Conservation (phyloP, 2,329 filamentous ascomycete species). For the Aspergillus tanneri region DNA sequence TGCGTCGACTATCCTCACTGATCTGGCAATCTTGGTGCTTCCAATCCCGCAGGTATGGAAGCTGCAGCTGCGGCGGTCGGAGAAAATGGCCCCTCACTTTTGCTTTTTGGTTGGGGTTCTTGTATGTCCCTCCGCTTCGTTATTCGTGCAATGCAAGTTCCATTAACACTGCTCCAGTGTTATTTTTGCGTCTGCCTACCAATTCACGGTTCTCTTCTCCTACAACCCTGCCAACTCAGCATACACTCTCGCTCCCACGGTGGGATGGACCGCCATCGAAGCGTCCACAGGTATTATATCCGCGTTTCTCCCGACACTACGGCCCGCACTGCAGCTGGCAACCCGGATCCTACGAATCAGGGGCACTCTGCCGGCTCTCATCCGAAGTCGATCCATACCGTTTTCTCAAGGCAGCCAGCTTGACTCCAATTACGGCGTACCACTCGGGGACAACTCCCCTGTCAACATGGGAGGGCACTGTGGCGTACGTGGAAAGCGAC, state of each 20-base stretch:
- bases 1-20: slow-evolving; percentile 25
- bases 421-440: background rate
- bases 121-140: slow-evolving; percentile 15
- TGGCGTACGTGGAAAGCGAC: slow-evolving; percentile 9
- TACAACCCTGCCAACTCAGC: slow-evolving; percentile 24
- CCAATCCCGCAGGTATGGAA: slow-evolving; percentile 31
- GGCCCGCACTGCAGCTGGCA: slow-evolving; percentile 24
- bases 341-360: slow-evolving; percentile 21
- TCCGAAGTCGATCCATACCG: slow-evolving; percentile 12
- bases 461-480: background rate
- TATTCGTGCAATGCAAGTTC: background rate
- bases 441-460: slow-evolving; percentile 1
- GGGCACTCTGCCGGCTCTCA: slow-evolving; percentile 11
- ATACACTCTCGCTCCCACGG: slow-evolving; percentile 30
- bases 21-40: slow-evolving; percentile 26
- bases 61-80: slow-evolving; percentile 22
- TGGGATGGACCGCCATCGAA: slow-evolving; percentile 32
- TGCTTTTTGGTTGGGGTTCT: slow-evolving; percentile 26
- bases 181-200: slow-evolving; percentile 29
- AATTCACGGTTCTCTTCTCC: slow-evolving; percentile 28
- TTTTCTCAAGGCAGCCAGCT: slow-evolving; percentile 8
- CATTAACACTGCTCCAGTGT: slow-evolving; percentile 17
- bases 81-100: slow-evolving; percentile 24
- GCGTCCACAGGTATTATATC: slow-evolving; percentile 31
- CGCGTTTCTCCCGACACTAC: slow-evolving; percentile 28